Evolutionary conservation across 805 yeast species (phyloP).

Genomic region (Candida taoyuanica): DNA sequence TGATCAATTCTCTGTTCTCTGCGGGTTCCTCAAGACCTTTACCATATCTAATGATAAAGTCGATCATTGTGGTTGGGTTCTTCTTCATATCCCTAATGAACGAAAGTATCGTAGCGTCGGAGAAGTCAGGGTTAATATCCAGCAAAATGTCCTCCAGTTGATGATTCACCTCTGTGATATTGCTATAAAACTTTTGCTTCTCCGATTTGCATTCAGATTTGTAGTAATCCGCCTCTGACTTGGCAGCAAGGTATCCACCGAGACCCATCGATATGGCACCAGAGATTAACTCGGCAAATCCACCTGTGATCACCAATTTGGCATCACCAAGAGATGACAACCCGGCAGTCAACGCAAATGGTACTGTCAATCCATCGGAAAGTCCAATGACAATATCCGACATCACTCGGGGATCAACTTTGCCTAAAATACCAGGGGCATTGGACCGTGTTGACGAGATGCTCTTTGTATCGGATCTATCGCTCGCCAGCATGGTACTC

Average conservation of each 20-base stretch:
- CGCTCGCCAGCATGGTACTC: conserved; percentile 1
- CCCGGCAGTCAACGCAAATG: conserved; percentile 98
- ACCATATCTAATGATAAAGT: conserved; percentile 82
- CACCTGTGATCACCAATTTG: conserved; percentile 92
- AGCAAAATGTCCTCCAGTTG: conserved; percentile 77
- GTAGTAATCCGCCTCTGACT: conserved; percentile 76
- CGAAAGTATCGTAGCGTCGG: conserved; percentile 66
- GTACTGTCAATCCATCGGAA: conserved; percentile 94
- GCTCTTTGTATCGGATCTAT: conserved; percentile 9
- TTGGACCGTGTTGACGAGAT: conserved; percentile 4
- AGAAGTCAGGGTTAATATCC: conserved; percentile 53
- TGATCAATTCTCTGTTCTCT: conserved; percentile 80
- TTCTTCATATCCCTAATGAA: conserved; percentile 77
- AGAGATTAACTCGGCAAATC: conserved; percentile 93
- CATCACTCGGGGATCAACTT: conserved; percentile 86
- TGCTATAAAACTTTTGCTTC: conserved; percentile 60
- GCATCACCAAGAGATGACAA: conserved; percentile 86
- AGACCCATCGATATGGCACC: conserved; percentile 98
- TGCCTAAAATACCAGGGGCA: conserved; percentile 37
- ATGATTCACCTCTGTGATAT: conserved; percentile 61
- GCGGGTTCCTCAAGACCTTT: conserved; percentile 95
- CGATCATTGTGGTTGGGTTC: conserved; percentile 74
- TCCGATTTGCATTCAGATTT: conserved; percentile 67
- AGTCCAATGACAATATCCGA: conserved; percentile 91
- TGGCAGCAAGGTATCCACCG: conserved; percentile 95